Evolutionary conservation across 2,329 filamentous ascomycete genomes (phyloP).

Genomic region (Acrocalymma vagum): DNA sequence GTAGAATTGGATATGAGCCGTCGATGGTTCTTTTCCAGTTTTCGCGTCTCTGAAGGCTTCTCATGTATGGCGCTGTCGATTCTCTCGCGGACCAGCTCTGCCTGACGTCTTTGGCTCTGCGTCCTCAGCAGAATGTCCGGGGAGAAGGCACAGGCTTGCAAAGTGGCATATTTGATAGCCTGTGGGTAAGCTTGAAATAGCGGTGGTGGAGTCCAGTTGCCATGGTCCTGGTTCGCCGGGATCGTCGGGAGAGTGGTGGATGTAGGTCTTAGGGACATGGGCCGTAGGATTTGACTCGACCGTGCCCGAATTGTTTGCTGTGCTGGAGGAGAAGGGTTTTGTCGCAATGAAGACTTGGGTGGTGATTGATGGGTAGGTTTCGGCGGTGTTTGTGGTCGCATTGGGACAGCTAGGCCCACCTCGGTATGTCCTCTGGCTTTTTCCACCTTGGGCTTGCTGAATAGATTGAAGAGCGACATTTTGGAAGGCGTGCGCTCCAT

Average conservation of each 20-base stretch:
- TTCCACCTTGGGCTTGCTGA: slow-evolving; percentile 60
- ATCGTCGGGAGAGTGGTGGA: too few relatives aligned
- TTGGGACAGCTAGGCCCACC: slow-evolving; percentile 47
- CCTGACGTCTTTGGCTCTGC: slow-evolving; percentile 63
- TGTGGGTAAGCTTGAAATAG: slow-evolving; percentile 90
- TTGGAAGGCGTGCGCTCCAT: slow-evolving; percentile 48
- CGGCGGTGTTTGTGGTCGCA: slow-evolving; percentile 39
- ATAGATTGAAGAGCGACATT: slow-evolving; percentile 60
- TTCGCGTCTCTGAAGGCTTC: slow-evolving; percentile 35
- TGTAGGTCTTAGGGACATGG: slow-evolving; percentile 36
- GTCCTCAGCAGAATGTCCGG: slow-evolving; percentile 73
- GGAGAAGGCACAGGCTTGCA: slow-evolving; percentile 73
- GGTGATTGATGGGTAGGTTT: slow-evolving; percentile 27
- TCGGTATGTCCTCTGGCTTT: slow-evolving; percentile 56
- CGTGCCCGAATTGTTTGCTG: slow-evolving; percentile 42
- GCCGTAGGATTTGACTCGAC: slow-evolving; percentile 41
- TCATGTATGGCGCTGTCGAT: slow-evolving; percentile 46
- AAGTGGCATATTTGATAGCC: slow-evolving; percentile 75
- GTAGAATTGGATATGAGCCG: slow-evolving; percentile 47
- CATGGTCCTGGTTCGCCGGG: slow-evolving; percentile 44
- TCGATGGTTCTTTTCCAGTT: slow-evolving; percentile 54
- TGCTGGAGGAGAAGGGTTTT: slow-evolving; percentile 36
- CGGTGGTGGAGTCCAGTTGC: slow-evolving; percentile 65
- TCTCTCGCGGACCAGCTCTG: slow-evolving; percentile 48
- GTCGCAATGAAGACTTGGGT: slow-evolving; percentile 37